Base-by-base conservation (phyloP, 805 yeast genomes). In the Kazachstania psychrophila region DNA sequence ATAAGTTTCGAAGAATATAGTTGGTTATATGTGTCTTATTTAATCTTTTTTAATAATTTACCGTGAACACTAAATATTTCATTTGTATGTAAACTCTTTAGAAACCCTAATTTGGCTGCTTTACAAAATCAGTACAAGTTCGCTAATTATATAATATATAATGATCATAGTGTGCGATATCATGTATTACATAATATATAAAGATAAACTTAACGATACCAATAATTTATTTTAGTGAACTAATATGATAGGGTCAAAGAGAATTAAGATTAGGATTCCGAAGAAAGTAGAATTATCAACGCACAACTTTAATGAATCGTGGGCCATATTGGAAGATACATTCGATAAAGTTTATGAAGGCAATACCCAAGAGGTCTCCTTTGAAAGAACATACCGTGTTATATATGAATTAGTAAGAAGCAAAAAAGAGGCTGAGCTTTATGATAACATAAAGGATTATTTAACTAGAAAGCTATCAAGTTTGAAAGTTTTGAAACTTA, bases 361-460 rank as follows among this genome's bases (percentile, higher is more conserved):
- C 47, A 75, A 81, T 50, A 87, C 87, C 6, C 73, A 83, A 3
- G 70, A 72, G 39, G 62, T 87, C 19, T 81, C 92, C 1, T 87
- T 84, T 52, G 95, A 87, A 49, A 84, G 79, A 46, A 66, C 87
- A 0, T 88, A 88, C 56, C 64, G 94, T 36, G 75, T 77, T 18
- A 83, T 94, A 0, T 87, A 87, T 54, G 74, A 77, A 23, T 51
- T 86, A 32, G 95, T 86, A 2, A 60, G 86, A 22, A 47, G 55
- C 26, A 45, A 43, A 10, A 35, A 45, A 19, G 41, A 43, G 8
- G 32, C 47, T 7, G 43, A 41, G 6, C 26, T 48, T 1, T 45
- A 49, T 12, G 23, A 28, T 13, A 42, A 41, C 6, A 13, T 53
- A 7, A 32, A 42, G 23, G 34, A 23, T 5, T 42, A 46, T 18